These are phyloP conservation scores for Fomitopsis palustris DNA, from an alignment of 1,284 basidiomycete genomes.

Conservation along the genomic window DNA sequence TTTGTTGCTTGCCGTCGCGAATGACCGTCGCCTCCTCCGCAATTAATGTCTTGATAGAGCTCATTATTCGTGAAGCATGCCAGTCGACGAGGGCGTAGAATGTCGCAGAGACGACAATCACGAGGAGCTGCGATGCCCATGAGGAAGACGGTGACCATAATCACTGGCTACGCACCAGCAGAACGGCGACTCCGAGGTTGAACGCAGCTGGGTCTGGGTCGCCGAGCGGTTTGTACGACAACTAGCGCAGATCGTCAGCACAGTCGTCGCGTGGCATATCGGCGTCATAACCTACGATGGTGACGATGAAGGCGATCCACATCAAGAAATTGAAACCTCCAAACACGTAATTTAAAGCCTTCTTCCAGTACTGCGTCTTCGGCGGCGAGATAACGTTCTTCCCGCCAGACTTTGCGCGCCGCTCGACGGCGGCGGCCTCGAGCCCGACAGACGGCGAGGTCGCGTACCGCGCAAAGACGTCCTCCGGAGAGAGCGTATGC, in stretches of 20 bases:
- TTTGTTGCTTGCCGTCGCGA: constrained; percentile 36
- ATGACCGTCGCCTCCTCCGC: constrained; percentile 46
- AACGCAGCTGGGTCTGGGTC: constrained; percentile 39
- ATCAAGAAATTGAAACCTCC: constrained; percentile 53
- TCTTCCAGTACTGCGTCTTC: constrained; percentile 44
- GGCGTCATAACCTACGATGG: constrained; percentile 32
- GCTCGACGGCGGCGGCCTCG: constrained; percentile 38
- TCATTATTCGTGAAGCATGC: constrained; percentile 45
- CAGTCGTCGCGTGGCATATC: background rate
- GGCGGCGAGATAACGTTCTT: constrained; percentile 48
- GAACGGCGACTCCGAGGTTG: constrained; percentile 47
- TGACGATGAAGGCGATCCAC: constrained; percentile 48
- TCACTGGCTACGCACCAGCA: constrained; percentile 42
- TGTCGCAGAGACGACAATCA: constrained; percentile 32
- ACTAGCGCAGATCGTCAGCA: constrained; percentile 24
- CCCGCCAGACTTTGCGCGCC: constrained; percentile 36
- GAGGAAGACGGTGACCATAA: constrained; percentile 39
- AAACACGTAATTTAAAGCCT: constrained; percentile 47
- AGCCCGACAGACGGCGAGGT: constrained; percentile 42
- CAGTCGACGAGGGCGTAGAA: constrained; percentile 42
- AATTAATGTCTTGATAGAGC: constrained; percentile 48
- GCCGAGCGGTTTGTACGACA: constrained; percentile 49
- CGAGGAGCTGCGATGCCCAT: constrained; percentile 34
- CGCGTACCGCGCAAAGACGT: constrained; percentile 42
- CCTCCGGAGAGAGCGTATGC: constrained; percentile 38